phyloP scores from a whole-genome alignment of 352 stramenopile genomes.

The Globisporangium viniferum region DNA sequence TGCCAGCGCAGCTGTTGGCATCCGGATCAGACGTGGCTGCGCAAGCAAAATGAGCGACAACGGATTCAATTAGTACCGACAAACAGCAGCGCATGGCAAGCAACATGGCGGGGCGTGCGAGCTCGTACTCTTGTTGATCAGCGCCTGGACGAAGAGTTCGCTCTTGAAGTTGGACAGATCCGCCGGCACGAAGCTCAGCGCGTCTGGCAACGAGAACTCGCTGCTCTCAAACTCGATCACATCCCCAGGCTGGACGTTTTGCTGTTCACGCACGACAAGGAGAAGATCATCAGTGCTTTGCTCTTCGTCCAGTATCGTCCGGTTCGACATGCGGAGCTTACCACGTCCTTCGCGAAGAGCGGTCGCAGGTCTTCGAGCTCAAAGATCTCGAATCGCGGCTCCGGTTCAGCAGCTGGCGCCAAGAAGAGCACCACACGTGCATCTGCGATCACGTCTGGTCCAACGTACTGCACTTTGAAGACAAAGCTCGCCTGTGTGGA shows the following conservation, averaged over 20 bases:
- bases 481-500: slow-evolving; percentile 42
- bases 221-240: slow-evolving; percentile 66
- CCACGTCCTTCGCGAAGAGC: slow-evolving; percentile 66
- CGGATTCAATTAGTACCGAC: neutral
- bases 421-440: slow-evolving; percentile 70
- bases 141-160: slow-evolving; percentile 56
- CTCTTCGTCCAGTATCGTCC: neutral
- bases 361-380: slow-evolving; percentile 53
- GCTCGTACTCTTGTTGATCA: slow-evolving; percentile 59
- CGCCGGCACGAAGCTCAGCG: slow-evolving; percentile 58
- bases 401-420: slow-evolving; percentile 26
- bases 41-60: neutral
- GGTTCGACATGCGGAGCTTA: slow-evolving; percentile 15
- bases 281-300: neutral
- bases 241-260: slow-evolving; percentile 44
- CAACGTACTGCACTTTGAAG: slow-evolving; percentile 50
- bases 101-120: neutral
- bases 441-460: slow-evolving; percentile 29
- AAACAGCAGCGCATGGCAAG: neutral
- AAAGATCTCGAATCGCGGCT: slow-evolving; percentile 58
- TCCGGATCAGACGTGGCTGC: slow-evolving; percentile 67
- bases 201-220: slow-evolving; percentile 51
- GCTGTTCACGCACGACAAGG: slow-evolving; percentile 19
- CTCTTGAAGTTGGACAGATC: slow-evolving; percentile 42
- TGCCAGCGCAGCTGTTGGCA: slow-evolving; percentile 54